These are phyloP conservation scores for Solanum phureja DNA, from an alignment of 257 asterid species.

Conservation along the genomic window DNA sequence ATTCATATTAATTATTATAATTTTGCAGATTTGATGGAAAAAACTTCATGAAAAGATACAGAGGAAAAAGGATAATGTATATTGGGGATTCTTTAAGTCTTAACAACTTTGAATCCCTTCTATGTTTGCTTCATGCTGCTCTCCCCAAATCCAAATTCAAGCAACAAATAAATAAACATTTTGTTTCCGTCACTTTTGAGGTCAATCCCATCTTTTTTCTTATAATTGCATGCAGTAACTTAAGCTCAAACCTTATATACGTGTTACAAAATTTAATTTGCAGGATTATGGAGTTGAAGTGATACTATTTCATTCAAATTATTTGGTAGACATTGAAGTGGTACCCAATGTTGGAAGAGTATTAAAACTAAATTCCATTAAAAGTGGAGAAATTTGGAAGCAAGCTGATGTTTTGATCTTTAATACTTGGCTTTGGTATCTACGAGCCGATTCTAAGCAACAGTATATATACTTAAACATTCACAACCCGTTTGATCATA, in stretches of 20 bases:
- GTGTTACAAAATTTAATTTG: background rate
- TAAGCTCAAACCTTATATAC: too few relatives aligned
- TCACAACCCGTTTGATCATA: background rate
- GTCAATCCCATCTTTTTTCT: conserved; percentile 4
- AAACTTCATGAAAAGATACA: conserved; percentile 33
- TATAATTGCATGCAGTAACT: background rate
- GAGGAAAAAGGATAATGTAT: conserved; percentile 49
- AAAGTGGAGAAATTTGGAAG: conserved; percentile 28
- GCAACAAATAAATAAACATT: background rate
- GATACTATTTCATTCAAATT: conserved; percentile 14
- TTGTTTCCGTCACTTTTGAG: conserved; percentile 28
- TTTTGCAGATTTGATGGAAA: conserved; percentile 38
- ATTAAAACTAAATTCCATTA: conserved; percentile 24
- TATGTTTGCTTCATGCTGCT: conserved; percentile 35
- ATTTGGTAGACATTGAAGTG: conserved; percentile 30
- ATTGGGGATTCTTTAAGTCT: conserved; percentile 60
- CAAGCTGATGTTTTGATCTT: conserved; percentile 29
- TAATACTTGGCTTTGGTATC: conserved; percentile 46
- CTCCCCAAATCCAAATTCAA: conserved; percentile 11
- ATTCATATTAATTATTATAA: background rate
- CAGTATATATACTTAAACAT: conserved; percentile 6
- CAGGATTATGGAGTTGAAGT: conserved; percentile 26
- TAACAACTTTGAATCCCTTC: conserved; percentile 41
- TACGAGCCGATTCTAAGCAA: conserved; percentile 21
- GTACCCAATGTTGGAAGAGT: conserved; percentile 19